Conservation (phyloP, 345 rosid species). For the Chamaenerion angustifolium region DNA sequence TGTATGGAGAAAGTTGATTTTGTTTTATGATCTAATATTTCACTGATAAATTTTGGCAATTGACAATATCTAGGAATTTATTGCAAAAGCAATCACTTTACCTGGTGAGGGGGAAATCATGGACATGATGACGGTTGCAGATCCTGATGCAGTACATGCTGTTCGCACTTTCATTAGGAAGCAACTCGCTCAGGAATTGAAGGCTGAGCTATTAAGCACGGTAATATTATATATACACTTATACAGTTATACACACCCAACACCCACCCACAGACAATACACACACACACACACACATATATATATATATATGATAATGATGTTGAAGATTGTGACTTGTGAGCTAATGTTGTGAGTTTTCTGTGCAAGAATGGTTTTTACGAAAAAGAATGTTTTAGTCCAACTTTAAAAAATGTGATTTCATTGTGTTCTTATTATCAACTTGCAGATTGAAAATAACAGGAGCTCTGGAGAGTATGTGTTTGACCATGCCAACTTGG, state of each 20-base stretch:
- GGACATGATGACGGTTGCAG: conserved; percentile 98
- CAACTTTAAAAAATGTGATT: neutral
- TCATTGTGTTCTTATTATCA: neutral
- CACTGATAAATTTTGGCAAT: no score
- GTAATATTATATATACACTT: conserved; percentile 32
- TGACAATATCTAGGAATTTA: conserved; percentile 49
- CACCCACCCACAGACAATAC: no score
- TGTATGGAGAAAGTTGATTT: neutral
- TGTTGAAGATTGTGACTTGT: no score
- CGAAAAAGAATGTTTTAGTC: neutral
- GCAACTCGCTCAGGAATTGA: conserved; percentile 79
- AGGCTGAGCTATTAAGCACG: conserved; percentile 52
- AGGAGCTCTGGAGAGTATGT: conserved; percentile 65
- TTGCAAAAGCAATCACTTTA: conserved; percentile 76
- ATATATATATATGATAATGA: neutral
- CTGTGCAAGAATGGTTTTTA: no score
- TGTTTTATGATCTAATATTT: neutral
- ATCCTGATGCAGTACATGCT: conserved; percentile 94
- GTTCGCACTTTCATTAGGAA: conserved; percentile 78
- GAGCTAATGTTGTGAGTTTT: no score
- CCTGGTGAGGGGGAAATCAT: conserved; percentile 97
- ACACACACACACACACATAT: no score
- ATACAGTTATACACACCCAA: no score
- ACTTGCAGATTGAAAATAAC: conserved; percentile 51
- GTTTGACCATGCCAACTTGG: conserved; percentile 75